A percentile compares a stretch with the other conserved stretches of the same genome.
Evolutionary conservation across 225 moss, liverwort and hornwort species (phyloP).

Genomic region (Sphagnum contortum): DNA sequence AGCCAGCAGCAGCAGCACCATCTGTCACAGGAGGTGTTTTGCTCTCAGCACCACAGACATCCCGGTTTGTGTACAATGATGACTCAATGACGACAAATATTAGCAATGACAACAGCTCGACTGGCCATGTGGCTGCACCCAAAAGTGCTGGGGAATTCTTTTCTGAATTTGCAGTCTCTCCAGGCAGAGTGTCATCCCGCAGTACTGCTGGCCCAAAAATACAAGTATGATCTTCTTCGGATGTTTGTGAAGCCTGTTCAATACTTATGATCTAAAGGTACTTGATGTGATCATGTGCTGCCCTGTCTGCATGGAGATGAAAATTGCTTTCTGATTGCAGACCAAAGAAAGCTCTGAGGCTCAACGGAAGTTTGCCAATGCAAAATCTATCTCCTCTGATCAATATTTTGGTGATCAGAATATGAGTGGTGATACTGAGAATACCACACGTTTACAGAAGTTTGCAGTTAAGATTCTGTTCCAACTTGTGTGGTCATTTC

Average conservation of each 20-base stretch:
- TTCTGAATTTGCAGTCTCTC: constrained; percentile 56
- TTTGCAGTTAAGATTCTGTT: constrained; percentile 56
- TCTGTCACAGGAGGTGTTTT: constrained; percentile 29
- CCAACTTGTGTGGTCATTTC: background rate
- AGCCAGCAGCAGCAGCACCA: constrained; percentile 42
- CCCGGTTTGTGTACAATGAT: constrained; percentile 84
- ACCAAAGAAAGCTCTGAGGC: constrained; percentile 81
- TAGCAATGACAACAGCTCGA: constrained; percentile 30
- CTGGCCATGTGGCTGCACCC: constrained; percentile 79
- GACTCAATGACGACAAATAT: constrained; percentile 44
- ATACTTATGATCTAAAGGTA: background rate
- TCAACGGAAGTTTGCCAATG: constrained; percentile 88
- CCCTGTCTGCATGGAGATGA: no score
- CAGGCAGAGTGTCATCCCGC: constrained; percentile 42
- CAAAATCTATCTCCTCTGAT: constrained; percentile 94
- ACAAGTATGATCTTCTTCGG: constrained; percentile 27
- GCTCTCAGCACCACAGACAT: constrained; percentile 67
- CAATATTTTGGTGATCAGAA: constrained; percentile 79
- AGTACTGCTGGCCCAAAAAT: constrained; percentile 41
- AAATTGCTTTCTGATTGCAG: constrained; percentile 18
- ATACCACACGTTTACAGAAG: constrained; percentile 76
- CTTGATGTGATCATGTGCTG: no score
- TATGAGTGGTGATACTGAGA: constrained; percentile 49
- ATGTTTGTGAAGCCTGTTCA: no score
- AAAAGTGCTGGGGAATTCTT: constrained; percentile 68